Percentiles rank a stretch among this genome's conserved stretches.
Evolutionary conservation across 75 land plant genomes (phyloP).

Genomic region (Azolla pinnata): DNA sequence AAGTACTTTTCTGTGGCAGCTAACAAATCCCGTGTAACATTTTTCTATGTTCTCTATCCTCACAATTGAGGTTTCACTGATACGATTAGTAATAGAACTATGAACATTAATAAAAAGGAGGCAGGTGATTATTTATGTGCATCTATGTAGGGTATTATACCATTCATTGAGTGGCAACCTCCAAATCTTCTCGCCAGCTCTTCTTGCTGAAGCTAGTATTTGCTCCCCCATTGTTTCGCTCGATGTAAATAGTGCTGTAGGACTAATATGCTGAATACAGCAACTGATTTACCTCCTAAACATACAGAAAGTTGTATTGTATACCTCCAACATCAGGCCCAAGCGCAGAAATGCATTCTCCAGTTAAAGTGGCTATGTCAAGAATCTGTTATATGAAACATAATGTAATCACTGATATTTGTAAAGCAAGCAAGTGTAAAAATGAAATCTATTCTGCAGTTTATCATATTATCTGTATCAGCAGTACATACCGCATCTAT

Average conservation of each 20-base stretch:
- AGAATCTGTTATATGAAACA: conserved; percentile 5
- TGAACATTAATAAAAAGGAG: neutral
- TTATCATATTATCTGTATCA: too few species aligned
- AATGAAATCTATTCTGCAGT: too few species aligned
- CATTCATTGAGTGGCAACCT: conserved; percentile 8
- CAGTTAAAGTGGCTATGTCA: conserved; percentile 12
- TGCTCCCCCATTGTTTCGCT: conserved; percentile 8
- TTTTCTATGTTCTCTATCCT: too few species aligned
- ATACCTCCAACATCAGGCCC: conserved; percentile 12
- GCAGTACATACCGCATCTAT: conserved; percentile 2
- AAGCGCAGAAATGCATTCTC: conserved; percentile 9
- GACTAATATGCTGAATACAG: too few species aligned
- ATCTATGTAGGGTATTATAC: neutral
- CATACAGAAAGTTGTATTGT: too few species aligned
- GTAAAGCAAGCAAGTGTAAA: too few species aligned
- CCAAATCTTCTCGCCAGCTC: conserved; percentile 13
- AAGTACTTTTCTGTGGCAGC: too few species aligned
- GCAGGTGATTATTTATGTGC: neutral
- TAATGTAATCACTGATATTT: neutral
- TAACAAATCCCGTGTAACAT: too few species aligned
- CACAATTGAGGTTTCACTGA: too few species aligned
- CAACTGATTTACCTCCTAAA: too few species aligned
- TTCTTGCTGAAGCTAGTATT: conserved; percentile 1
- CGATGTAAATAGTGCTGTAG: conserved; percentile 8
- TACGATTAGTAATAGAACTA: too few species aligned